phyloP scores from a whole-genome alignment of 2,329 filamentous ascomycete species.

The Fusarium sp. region DNA sequence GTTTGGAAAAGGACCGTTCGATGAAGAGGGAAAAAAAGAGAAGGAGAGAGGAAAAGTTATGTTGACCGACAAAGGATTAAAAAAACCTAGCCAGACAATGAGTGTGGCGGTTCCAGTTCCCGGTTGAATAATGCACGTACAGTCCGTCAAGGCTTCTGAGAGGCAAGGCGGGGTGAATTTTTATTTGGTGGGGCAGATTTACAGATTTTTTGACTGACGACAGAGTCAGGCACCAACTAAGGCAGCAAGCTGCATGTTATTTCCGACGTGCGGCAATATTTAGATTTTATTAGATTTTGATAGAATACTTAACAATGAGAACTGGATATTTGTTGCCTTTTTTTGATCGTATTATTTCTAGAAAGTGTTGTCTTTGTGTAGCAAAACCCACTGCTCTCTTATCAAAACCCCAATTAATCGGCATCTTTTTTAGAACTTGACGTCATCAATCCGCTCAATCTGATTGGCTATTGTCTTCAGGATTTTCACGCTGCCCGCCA shows the following conservation, averaged over 20 bases:
- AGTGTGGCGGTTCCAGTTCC: slow-evolving; percentile 47
- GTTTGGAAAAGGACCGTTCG: slow-evolving; percentile 42
- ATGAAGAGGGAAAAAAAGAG: slow-evolving; percentile 27
- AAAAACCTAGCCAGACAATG: slow-evolving; percentile 39
- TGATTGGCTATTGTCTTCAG: slow-evolving; percentile 39
- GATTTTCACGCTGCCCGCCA: slow-evolving; percentile 35
- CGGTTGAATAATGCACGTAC: slow-evolving; percentile 29
- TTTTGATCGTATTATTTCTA: neutral
- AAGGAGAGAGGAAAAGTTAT: slow-evolving; percentile 30
- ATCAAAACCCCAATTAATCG: slow-evolving; percentile 1
- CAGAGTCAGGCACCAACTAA: slow-evolving; percentile 53
- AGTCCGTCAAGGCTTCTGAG: slow-evolving; percentile 37
- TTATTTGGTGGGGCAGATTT: slow-evolving; percentile 54
- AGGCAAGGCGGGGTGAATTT: slow-evolving; percentile 57
- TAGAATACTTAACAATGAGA: neutral
- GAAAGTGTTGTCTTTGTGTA: neutral
- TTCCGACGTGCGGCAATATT: neutral
- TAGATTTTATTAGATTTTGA: neutral
- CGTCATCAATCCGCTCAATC: slow-evolving; percentile 38
- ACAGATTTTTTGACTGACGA: slow-evolving; percentile 51
- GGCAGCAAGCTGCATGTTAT: slow-evolving; percentile 44
- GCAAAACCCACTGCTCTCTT: neutral
- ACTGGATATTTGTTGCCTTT: neutral
- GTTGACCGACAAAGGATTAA: slow-evolving; percentile 31
- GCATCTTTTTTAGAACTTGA: slow-evolving; percentile 29